phyloP scores from a whole-genome alignment of 2,329 filamentous ascomycete genomes.

The Teratosphaeria zuluensis region DNA sequence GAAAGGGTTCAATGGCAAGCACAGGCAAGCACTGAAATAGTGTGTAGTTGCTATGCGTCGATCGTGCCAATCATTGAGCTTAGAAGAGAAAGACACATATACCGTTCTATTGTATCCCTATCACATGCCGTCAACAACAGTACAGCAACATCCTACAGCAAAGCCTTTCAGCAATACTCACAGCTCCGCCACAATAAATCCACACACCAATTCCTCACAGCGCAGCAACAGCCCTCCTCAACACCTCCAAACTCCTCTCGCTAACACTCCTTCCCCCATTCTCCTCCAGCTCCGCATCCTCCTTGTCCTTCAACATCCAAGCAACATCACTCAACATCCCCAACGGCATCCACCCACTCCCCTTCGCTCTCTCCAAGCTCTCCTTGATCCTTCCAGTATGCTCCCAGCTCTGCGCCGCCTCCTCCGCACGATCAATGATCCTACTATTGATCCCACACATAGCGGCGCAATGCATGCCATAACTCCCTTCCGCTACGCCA shows the following conservation, averaged over 20 bases:
- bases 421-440: constrained; percentile 78
- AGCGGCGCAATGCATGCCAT: constrained; percentile 96
- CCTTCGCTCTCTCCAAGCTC: constrained; percentile 63
- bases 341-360: constrained; percentile 70
- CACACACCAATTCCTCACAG: constrained; percentile 27
- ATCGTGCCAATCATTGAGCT: no score
- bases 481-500: constrained; percentile 90
- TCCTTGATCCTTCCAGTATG: constrained; percentile 86
- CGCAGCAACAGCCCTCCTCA: constrained; percentile 47
- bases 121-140: no score
- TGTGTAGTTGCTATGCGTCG: no score
- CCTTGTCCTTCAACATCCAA: constrained; percentile 55
- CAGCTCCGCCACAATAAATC: not conserved
- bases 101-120: no score
- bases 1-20: no score
- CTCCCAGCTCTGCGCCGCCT: constrained; percentile 86
- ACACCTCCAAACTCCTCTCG: constrained; percentile 45
- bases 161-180: not conserved
- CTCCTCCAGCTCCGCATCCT: constrained; percentile 24
- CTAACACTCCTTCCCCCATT: constrained; percentile 38
- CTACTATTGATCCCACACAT: constrained; percentile 89
- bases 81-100: no score
- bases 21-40: no score
- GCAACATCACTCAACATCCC: constrained; percentile 83
- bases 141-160: no score